Conservation (phyloP, 2,329 filamentous ascomycete species). For the Paraphoma sp. region DNA sequence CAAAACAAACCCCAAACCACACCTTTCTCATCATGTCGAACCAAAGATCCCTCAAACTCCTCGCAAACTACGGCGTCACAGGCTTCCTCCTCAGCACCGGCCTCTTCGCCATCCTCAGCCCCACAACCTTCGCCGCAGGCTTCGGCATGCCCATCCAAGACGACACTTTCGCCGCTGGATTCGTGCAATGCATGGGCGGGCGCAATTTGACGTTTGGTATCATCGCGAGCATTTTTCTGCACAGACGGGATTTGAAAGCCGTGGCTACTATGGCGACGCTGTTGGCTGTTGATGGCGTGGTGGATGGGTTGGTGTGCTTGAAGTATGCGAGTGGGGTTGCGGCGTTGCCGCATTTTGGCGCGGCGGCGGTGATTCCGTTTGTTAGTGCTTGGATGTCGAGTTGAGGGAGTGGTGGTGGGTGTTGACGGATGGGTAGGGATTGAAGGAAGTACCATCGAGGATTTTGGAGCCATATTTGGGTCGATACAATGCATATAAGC, state of each 20-base stretch:
- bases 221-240: slow-evolving; percentile 13
- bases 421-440: not conserved
- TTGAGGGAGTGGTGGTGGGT: not conserved
- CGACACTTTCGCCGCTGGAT: slow-evolving; percentile 19
- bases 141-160: slow-evolving; percentile 19
- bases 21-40: not conserved
- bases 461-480: too few relatives aligned
- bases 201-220: slow-evolving; percentile 22
- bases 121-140: slow-evolving; percentile 15
- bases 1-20: not conserved
- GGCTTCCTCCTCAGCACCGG: slow-evolving; percentile 19
- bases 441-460: not conserved
- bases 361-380: slow-evolving; percentile 17
- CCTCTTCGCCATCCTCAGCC: slow-evolving; percentile 10
- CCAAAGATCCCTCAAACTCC: slow-evolving; percentile 10
- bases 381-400: slow-evolving; percentile 18
- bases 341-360: slow-evolving; percentile 18
- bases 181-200: slow-evolving; percentile 24
- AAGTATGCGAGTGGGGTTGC: slow-evolving; percentile 11
- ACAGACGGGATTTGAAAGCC: slow-evolving; percentile 7
- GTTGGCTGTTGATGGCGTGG: slow-evolving; percentile 15
- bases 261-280: slow-evolving; percentile 17
- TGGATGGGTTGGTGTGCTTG: slow-evolving; percentile 18
- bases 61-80: slow-evolving; percentile 16
- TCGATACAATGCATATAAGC: too few relatives aligned